These are phyloP conservation scores for Podila clonocystis DNA, from an alignment of 192 early-diverging fungal genomes.

Conservation along the genomic window DNA sequence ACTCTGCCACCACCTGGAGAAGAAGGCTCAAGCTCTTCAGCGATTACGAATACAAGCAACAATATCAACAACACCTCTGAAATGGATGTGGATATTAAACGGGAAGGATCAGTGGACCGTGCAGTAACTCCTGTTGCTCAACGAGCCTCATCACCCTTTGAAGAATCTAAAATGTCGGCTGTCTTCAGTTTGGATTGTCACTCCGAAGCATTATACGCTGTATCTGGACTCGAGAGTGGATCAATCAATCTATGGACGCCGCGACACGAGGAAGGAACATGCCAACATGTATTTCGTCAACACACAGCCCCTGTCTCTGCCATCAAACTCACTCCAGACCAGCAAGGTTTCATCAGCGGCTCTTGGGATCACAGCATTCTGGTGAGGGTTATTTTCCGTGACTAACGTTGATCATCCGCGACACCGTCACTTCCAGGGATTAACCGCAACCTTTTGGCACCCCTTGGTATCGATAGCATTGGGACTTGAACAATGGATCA, in stretches of 20 bases:
- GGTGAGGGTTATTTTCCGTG: slow-evolving; percentile 45
- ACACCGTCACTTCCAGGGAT: neutral
- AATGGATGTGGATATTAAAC: slow-evolving; percentile 22
- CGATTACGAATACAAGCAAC: neutral
- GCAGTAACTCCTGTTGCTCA: neutral
- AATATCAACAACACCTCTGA: slow-evolving; percentile 9
- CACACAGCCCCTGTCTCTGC: slow-evolving; percentile 90
- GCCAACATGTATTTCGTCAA: slow-evolving; percentile 81
- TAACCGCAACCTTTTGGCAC: slow-evolving; percentile 3
- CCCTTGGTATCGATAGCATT: slow-evolving; percentile 52
- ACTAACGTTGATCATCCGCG: neutral
- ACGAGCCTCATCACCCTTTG: slow-evolving; percentile 29
- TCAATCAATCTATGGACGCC: slow-evolving; percentile 88
- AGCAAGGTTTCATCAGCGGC: slow-evolving; percentile 86
- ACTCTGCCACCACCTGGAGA: slow-evolving; percentile 5
- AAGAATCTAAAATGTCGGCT: slow-evolving; percentile 81
- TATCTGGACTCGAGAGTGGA: slow-evolving; percentile 86
- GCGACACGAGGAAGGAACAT: slow-evolving; percentile 94
- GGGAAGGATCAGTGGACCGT: slow-evolving; percentile 26
- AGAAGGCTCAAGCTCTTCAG: slow-evolving; percentile 7
- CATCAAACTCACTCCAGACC: slow-evolving; percentile 82
- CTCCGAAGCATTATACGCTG: slow-evolving; percentile 87
- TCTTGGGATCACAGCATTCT: slow-evolving; percentile 93
- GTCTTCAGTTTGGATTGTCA: slow-evolving; percentile 95
- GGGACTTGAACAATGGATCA: slow-evolving; percentile 89